phyloP scores from a whole-genome alignment of 495 filamentous ascomycete genomes.

The Penicillium robsamsonii region DNA sequence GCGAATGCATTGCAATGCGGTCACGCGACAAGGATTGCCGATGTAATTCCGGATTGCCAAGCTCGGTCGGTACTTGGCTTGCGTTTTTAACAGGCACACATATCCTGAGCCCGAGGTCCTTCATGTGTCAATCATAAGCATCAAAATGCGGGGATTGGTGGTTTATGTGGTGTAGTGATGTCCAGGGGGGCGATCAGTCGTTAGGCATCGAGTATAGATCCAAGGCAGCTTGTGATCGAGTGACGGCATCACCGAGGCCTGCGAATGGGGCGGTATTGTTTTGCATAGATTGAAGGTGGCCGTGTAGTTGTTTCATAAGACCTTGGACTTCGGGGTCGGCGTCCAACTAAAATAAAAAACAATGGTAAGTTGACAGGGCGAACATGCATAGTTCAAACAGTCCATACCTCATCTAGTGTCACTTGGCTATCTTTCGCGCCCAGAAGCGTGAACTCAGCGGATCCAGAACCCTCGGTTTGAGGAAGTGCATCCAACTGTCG shows the following conservation, averaged over 20 bases:
- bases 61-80: background rate
- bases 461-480: constrained; percentile 11
- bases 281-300: constrained; percentile 57
- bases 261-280: constrained; percentile 51
- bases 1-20: constrained; percentile 12
- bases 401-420: constrained; percentile 35
- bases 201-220: constrained; percentile 37
- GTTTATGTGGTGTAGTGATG: background rate
- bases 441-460: constrained; percentile 31
- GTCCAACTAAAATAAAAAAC: constrained; percentile 32
- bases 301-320: constrained; percentile 48
- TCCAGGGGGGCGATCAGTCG: constrained; percentile 30
- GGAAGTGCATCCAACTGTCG: constrained; percentile 32
- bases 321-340: constrained; percentile 35
- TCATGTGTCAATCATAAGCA: constrained; percentile 9
- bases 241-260: constrained; percentile 52
- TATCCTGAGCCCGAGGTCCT: background rate
- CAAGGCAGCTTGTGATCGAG: constrained; percentile 50
- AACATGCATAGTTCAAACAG: background rate
- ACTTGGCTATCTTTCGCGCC: constrained; percentile 23
- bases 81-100: background rate
- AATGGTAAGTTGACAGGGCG: constrained; percentile 3
- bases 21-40: constrained; percentile 11
- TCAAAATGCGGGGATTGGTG: background rate
- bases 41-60: background rate